phyloP scores from a whole-genome alignment of 2,329 filamentous ascomycete genomes.

The Cytospora piceicola region DNA sequence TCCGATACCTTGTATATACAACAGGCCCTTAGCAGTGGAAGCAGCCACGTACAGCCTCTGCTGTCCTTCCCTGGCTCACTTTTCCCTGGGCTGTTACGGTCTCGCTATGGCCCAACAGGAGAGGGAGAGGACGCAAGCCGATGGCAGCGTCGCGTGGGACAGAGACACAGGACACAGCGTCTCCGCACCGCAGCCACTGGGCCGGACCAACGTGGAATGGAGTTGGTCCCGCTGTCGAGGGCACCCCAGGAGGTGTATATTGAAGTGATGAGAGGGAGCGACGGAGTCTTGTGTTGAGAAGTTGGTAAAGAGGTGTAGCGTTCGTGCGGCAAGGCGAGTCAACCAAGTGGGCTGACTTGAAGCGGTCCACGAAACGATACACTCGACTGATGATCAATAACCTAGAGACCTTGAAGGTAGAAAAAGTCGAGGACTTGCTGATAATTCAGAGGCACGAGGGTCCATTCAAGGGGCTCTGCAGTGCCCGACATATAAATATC shows the following conservation, averaged over 20 bases:
- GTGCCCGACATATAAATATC: conserved; percentile 14
- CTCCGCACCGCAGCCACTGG: conserved; percentile 22
- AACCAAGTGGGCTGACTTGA: conserved; percentile 1
- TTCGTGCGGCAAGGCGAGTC: conserved; percentile 9
- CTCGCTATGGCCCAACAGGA: conserved; percentile 4
- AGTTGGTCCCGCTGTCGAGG: conserved; percentile 1
- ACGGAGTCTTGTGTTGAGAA: not conserved
- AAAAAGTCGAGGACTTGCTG: not conserved
- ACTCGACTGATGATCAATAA: not conserved
- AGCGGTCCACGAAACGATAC: not conserved
- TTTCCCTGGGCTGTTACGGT: conserved; percentile 11
- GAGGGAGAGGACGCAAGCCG: conserved; percentile 17
- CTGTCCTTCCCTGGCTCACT: conserved; percentile 1
- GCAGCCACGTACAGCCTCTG: conserved; percentile 17
- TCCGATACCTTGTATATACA: conserved; percentile 16
- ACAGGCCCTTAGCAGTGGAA: not conserved
- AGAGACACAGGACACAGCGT: conserved; percentile 26
- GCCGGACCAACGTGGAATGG: conserved; percentile 20
- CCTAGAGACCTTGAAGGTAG: not conserved
- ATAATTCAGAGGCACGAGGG: not conserved
- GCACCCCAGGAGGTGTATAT: not conserved
- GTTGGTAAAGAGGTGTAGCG: not conserved
- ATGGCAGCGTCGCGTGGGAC: conserved; percentile 26
- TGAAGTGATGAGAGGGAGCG: not conserved
- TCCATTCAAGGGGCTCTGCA: not conserved